A percentile compares a stretch with the other conserved stretches of the same genome.
Evolutionary conservation across 2,329 filamentous ascomycete genomes (phyloP).

Genomic region (Penicillium expansum): DNA sequence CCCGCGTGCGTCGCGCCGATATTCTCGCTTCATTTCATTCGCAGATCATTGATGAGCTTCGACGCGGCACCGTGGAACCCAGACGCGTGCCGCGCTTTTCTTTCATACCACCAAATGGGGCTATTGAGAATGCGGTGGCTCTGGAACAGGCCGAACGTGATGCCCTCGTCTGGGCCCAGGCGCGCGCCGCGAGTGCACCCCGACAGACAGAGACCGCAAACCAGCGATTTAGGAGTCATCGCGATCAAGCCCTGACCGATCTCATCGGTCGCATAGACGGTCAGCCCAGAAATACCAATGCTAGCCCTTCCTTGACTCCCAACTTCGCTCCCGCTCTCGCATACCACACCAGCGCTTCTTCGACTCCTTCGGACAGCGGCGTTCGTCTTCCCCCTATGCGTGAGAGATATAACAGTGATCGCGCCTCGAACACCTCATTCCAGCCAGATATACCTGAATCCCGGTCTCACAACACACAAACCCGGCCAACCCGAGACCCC

Average conservation of each 20-base stretch:
- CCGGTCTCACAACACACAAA: slow-evolving; percentile 21
- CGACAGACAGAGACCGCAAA: slow-evolving; percentile 5
- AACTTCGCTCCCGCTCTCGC: slow-evolving; percentile 46
- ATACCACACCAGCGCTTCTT: slow-evolving; percentile 27
- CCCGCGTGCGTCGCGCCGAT: slow-evolving; percentile 29
- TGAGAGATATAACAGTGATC: slow-evolving; percentile 23
- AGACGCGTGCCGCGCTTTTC: slow-evolving; percentile 2
- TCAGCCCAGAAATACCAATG: not conserved
- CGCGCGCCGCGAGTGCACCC: slow-evolving; percentile 3
- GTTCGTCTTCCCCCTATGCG: slow-evolving; percentile 27
- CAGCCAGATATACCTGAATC: slow-evolving; percentile 13
- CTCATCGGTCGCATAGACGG: slow-evolving; percentile 23
- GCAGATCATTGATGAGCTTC: slow-evolving; percentile 32
- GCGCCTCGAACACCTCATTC: slow-evolving; percentile 28
- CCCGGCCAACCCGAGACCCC: slow-evolving; percentile 20
- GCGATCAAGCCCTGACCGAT: slow-evolving; percentile 34
- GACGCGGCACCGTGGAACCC: slow-evolving; percentile 24
- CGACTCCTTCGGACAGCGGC: slow-evolving; percentile 20
- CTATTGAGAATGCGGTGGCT: slow-evolving; percentile 32
- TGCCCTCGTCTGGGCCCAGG: slow-evolving; percentile 14
- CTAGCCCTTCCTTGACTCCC: slow-evolving; percentile 36
- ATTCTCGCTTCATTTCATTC: slow-evolving; percentile 31
- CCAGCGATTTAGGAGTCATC: slow-evolving; percentile 15
- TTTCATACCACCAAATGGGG: slow-evolving; percentile 12
- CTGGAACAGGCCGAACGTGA: slow-evolving; percentile 33